Evolutionary conservation across 2,329 filamentous ascomycete species (phyloP).

Genomic region (Exophiala viscosa): DNA sequence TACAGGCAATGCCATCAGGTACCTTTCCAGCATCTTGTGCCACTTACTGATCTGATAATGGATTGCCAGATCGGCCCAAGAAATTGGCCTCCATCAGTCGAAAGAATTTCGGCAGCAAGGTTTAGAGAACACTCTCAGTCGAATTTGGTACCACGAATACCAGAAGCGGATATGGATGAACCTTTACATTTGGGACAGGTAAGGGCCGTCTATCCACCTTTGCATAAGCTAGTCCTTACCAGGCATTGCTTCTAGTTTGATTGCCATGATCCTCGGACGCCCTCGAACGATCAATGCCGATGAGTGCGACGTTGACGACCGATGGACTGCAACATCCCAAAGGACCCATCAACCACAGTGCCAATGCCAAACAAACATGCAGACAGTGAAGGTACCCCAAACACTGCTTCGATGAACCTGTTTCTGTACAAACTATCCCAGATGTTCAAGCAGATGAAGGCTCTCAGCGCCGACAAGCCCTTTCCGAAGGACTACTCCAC

Average conservation of each 20-base stretch:
- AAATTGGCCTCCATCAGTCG: neutral
- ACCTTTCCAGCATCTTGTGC: neutral
- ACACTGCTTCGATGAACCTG: neutral
- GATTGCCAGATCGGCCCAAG: conserved; percentile 1
- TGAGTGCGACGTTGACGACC: conserved; percentile 2
- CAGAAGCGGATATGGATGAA: conserved; percentile 3
- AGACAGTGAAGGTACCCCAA: neutral
- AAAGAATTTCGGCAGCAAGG: neutral
- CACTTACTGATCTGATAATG: too few species aligned
- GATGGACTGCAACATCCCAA: conserved; percentile 2
- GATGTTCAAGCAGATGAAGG: conserved; percentile 1
- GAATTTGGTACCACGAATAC: conserved; percentile 4
- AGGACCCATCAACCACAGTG: neutral
- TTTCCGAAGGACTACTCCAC: neutral
- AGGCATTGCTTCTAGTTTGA: neutral
- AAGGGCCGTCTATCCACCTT: neutral
- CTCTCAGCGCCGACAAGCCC: conserved; percentile 1
- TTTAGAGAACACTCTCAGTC: neutral
- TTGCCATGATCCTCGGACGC: conserved; percentile 3
- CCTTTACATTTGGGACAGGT: conserved; percentile 5
- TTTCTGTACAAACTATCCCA: conserved; percentile 2
- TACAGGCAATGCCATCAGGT: conserved; percentile 4
- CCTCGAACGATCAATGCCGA: conserved; percentile 2
- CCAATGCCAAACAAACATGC: neutral
- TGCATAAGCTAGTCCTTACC: neutral